Percentiles rank a stretch among this genome's conserved stretches.
Evolutionary conservation across 2,329 filamentous ascomycete species (phyloP).

Genomic region (Neonectria hederae): DNA sequence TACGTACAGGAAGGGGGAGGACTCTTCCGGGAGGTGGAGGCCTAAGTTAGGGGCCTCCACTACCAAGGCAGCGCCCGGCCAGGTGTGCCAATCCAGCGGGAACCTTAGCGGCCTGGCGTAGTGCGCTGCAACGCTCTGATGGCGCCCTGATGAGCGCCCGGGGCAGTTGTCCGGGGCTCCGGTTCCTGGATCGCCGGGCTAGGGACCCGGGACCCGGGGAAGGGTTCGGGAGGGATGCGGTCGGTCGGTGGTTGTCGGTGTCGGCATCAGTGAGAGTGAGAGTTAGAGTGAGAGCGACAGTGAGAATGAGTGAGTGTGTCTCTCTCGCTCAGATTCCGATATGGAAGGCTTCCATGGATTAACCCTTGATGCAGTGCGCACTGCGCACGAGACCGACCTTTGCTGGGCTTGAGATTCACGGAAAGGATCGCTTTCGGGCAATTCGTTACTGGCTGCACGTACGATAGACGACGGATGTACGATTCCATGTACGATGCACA

Average conservation of each 20-base stretch:
- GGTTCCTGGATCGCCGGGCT: constrained; percentile 21
- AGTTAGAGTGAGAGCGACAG: no score
- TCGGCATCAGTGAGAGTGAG: no score
- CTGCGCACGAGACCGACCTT: background rate
- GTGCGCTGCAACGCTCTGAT: constrained; percentile 12
- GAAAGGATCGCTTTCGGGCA: constrained; percentile 16
- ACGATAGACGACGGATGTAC: constrained; percentile 23
- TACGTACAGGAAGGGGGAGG: no score
- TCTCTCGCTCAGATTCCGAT: background rate
- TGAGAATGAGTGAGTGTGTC: background rate
- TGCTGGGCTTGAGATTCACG: constrained; percentile 1
- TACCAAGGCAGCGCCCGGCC: constrained; percentile 7
- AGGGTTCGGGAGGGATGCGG: background rate
- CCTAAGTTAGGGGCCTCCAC: background rate
- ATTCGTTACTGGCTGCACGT: constrained; percentile 22
- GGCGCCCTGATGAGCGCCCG: constrained; percentile 12
- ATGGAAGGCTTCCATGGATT: background rate
- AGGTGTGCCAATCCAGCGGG: constrained; percentile 15
- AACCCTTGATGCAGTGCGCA: background rate
- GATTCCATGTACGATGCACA: constrained; percentile 22
- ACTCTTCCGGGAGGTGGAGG: background rate
- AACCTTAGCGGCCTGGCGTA: constrained; percentile 13
- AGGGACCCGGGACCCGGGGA: constrained; percentile 13
- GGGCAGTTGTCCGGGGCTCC: constrained; percentile 7
- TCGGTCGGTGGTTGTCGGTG: background rate